Conservation (phyloP, 1,284 basidiomycete genomes). For the Cutaneotrichosporon curvatum region DNA sequence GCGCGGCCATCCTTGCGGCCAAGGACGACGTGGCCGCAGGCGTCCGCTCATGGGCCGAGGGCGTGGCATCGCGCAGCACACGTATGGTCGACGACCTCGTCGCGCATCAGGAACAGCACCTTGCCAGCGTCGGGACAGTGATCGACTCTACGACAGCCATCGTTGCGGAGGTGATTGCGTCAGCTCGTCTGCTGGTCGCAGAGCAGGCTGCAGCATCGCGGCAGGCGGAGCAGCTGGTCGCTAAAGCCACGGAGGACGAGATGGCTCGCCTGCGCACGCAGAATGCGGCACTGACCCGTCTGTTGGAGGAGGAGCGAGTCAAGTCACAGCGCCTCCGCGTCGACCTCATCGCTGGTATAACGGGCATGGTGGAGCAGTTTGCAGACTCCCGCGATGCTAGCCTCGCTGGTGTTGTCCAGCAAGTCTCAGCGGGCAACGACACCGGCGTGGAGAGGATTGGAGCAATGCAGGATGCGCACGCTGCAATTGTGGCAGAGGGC, state of each 20-base stretch:
- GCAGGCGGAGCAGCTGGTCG: constrained; percentile 53
- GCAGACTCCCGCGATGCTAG: constrained; percentile 61
- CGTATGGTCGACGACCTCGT: constrained; percentile 39
- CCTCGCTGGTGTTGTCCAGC: constrained; percentile 56
- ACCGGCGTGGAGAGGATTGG: constrained; percentile 37
- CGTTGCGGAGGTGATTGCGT: constrained; percentile 56
- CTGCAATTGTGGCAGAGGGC: background rate
- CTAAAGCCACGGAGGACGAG: constrained; percentile 56
- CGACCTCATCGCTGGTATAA: constrained; percentile 64
- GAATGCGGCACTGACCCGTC: constrained; percentile 58
- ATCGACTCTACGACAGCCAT: constrained; percentile 46
- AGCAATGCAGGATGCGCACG: constrained; percentile 2
- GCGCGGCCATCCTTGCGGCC: constrained; percentile 36
- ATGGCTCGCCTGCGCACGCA: constrained; percentile 62
- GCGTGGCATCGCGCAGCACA: constrained; percentile 25
- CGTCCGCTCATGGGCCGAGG: constrained; percentile 29
- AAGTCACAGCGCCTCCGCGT: constrained; percentile 62
- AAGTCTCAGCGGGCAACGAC: constrained; percentile 55
- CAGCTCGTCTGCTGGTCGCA: constrained; percentile 56
- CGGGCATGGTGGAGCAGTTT: constrained; percentile 63
- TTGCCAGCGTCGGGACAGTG: constrained; percentile 40
- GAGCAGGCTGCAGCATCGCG: constrained; percentile 53
- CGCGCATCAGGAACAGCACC: constrained; percentile 37
- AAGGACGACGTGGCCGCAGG: constrained; percentile 39
- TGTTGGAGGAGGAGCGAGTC: constrained; percentile 61